Evolutionary conservation across 352 stramenopile species (phyloP), one percentile per base, ranked within the genome.

Genomic region (Achlya hypogyna): DNA sequence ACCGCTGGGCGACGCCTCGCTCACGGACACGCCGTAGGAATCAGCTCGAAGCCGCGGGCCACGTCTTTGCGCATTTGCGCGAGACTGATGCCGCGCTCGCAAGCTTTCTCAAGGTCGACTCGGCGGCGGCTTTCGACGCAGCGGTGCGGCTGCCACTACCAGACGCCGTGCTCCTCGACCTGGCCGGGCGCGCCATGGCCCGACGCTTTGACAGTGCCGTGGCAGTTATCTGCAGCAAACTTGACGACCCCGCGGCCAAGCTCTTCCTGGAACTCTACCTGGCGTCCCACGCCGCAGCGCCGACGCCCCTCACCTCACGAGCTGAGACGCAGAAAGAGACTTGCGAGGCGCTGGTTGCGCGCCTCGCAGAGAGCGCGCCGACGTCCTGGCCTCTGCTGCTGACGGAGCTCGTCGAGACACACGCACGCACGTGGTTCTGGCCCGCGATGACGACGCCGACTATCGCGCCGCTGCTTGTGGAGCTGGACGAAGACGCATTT

Each of bases 91-190:
- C 56, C 56, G 60, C 60, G 9, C 16, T 56, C 25, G 43, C 27
- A 14, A 59, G 60, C 27, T 67, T 59, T 32, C 29, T 67, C 18
- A 56, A 58, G 18, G 16, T 10, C 22, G 23, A 59, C 20, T 56
- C 49, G 25, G 12, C 49, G 18, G 16, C 49, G 2, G 14, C 49
- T 10, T 56, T 56, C n/a, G 49, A 56, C 18, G 49, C 49, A 3
- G 49, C 49, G 16, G 25, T 20, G 31, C 25, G 31, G 16, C 25
- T 35, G 10, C 25, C 49, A n/a, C 25, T 35, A 16, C 20, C 25
- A 12, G n/a, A 35, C 49, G 16, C 49, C 2, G 2, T 56, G 25
- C 10, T 16, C 25, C 25, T 56, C 25, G 49, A 56, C 31, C 20
- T 56, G 25, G 31, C 31, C 31, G 25, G 25, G 12, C 49, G 49